phyloP scores from a whole-genome alignment of 2,329 filamentous ascomycete genomes.

The Fusarium redolens region DNA sequence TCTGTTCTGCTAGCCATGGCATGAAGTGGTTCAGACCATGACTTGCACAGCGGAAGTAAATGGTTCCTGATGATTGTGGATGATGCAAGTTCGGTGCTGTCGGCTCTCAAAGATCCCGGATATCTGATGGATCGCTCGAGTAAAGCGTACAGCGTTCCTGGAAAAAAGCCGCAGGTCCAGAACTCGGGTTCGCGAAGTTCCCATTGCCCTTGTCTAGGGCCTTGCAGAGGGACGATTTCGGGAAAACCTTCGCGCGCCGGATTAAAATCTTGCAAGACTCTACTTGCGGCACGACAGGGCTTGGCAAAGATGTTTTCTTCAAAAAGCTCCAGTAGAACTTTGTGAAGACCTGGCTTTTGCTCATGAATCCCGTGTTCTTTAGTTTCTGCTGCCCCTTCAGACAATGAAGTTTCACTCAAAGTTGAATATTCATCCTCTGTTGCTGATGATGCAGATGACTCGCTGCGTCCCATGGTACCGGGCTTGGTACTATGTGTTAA shows the following conservation, averaged over 20 bases:
- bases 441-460: not conserved
- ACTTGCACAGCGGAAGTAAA: constrained; percentile 12
- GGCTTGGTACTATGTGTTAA: too few species aligned
- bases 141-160: constrained; percentile 50
- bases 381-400: not conserved
- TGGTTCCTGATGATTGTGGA: not conserved
- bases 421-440: not conserved
- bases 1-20: constrained; percentile 56
- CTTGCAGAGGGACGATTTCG: constrained; percentile 48
- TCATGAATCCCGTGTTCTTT: not conserved
- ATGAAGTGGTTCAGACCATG: constrained; percentile 36
- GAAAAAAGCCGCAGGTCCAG: constrained; percentile 59
- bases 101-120: constrained; percentile 25
- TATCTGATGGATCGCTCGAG: constrained; percentile 50
- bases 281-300: not conserved
- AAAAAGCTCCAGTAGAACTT: not conserved
- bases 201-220: constrained; percentile 43
- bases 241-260: constrained; percentile 38
- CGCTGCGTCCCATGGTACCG: too few species aligned
- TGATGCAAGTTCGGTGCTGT: not conserved
- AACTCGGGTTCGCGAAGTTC: constrained; percentile 49
- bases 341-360: not conserved
- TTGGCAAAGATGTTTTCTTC: constrained; percentile 9
- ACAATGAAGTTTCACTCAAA: not conserved
- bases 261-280: not conserved